Evolutionary conservation across 169 alveolate genomes (phyloP).

Genomic region (Plasmodium reichenowi): DNA sequence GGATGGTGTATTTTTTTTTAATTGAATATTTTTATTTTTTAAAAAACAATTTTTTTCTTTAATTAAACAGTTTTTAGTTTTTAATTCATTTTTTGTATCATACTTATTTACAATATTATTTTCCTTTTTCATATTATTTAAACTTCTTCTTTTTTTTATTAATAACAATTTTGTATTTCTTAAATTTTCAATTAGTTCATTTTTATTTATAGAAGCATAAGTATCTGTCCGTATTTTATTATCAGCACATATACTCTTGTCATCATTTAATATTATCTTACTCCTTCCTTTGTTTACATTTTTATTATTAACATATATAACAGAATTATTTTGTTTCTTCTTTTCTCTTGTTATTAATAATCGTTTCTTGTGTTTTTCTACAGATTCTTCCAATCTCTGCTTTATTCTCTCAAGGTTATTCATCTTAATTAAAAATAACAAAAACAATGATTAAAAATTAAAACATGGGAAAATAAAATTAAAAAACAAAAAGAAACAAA

Average conservation of each 20-base stretch:
- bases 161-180: neutral
- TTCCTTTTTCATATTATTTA: neutral
- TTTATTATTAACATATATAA: neutral
- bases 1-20: too few species aligned
- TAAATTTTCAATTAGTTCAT: constrained; percentile 9
- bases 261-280: neutral
- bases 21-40: too few species aligned
- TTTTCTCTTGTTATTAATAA: constrained; percentile 34
- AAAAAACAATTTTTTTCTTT: too few species aligned
- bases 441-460: too few species aligned
- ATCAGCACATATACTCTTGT: neutral
- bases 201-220: neutral
- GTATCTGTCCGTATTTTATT: neutral
- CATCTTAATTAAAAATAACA: constrained; percentile 9
- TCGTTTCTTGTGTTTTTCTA: constrained; percentile 42
- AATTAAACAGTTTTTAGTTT: too few species aligned
- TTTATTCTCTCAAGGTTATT: constrained; percentile 39
- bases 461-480: too few species aligned
- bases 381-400: constrained; percentile 37
- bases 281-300: constrained; percentile 7
- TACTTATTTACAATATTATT: neutral
- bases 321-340: neutral
- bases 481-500: too few species aligned
- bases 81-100: too few species aligned
- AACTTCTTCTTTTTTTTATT: neutral